phyloP scores from a whole-genome alignment of 495 filamentous ascomycete genomes.

The Podospora anserina region DNA sequence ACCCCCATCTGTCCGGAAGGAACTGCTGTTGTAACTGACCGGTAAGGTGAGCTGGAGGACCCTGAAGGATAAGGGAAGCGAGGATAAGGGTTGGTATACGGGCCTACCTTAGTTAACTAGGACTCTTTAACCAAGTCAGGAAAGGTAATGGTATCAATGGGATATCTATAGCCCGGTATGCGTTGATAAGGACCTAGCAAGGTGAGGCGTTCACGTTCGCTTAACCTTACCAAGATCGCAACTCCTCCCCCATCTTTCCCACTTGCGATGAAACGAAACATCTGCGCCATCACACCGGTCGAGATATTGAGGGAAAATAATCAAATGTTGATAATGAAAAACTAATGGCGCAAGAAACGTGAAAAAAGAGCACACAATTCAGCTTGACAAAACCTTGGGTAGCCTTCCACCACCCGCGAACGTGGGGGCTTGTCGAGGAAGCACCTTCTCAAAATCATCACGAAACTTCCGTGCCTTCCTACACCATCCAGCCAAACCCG shows the following conservation, averaged over 20 bases:
- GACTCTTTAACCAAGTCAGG: conserved; percentile 6
- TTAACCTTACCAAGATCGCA: not conserved
- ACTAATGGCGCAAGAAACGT: not conserved
- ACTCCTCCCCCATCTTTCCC: not conserved
- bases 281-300: not conserved
- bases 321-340: not conserved
- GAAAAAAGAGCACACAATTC: not conserved
- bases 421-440: not conserved
- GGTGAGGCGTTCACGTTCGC: not conserved
- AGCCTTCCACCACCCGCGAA: not conserved
- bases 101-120: not conserved
- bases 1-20: not conserved
- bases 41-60: not conserved
- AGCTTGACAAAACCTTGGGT: not conserved
- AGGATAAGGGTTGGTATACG: not conserved
- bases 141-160: not conserved
- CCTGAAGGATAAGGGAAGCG: not conserved
- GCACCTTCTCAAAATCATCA: not conserved
- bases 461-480: not conserved
- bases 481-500: not conserved
- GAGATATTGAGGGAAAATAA: not conserved
- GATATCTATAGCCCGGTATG: not conserved
- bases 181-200: not conserved
- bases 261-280: not conserved
- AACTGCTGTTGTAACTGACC: not conserved